Base-by-base conservation (phyloP, 345 rosid species). In the Rhizophora apiculata region DNA sequence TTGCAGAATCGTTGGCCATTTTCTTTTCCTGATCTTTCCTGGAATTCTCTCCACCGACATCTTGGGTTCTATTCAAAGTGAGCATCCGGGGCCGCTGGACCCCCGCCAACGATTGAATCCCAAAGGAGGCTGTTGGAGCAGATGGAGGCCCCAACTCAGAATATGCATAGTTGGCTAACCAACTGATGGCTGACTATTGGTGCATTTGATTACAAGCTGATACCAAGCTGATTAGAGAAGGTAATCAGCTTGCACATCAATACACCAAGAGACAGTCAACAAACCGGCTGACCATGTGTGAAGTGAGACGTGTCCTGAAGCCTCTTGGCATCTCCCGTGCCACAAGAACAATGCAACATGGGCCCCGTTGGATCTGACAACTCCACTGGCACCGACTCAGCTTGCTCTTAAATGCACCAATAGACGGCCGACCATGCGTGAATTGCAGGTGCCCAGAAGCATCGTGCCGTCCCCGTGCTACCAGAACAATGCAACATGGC, bases 271-370 rank as follows among this genome's bases (percentile, higher is more conserved):
- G 81, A 64, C 97, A 86, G 68, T 96, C 97, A 13, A 71, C 74
- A 0, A 96, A 95, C 16, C 76, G 97, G 62, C 97, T 96, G n/a
- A 87, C 96, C 2, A 92, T 92, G 97, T 96, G 90, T 51, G 91
- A 92, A 72, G 93, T 95, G 59, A 80, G 88, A 2, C 88, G 96
- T 0, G 97, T 95, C 26, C 87, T 78, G 85, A 26, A 95, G 89
- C 82, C 87, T 92, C 31, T 34, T 77, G 72, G 86, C 87, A 8
- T 24, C 76, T 8, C 16, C 57, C 9, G 16, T 51, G 2, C 82
- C 85, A 6, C 74, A 85, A 5, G 87, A 86, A 65, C 94, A 83
- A 51, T 81, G 79, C 39, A 72, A 74, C 36, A 62, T 78, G 2
- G 46, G 60, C 61, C 76, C 74, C 22, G 32, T 9, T 34, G 37